phyloP scores from a whole-genome alignment of 805 yeast genomes.

The Wickerhamiella azymoides region DNA sequence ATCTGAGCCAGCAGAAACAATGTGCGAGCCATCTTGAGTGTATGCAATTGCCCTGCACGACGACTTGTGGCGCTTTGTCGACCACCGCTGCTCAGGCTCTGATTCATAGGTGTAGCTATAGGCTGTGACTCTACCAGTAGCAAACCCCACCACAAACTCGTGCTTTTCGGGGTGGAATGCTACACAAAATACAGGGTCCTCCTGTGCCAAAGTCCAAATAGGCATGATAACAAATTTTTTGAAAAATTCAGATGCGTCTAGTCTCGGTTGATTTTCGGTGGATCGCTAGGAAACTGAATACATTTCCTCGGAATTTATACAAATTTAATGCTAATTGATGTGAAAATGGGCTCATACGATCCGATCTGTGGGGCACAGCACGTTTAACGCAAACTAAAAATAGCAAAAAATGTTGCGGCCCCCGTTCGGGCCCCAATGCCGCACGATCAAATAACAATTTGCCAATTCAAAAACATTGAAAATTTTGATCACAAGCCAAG shows the following conservation, averaged over 20 bases:
- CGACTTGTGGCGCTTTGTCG: conserved; percentile 80
- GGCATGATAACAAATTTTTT: conserved; percentile 7
- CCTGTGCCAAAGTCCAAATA: conserved; percentile 16
- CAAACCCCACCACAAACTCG: conserved; percentile 56
- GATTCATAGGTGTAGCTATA: conserved; percentile 40
- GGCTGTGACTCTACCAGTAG: conserved; percentile 62
- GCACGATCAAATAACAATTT: too few species aligned
- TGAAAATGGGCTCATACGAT: too few species aligned
- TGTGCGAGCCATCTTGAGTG: conserved; percentile 46
- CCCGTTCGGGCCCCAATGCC: too few species aligned
- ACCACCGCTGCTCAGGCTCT: conserved; percentile 43
- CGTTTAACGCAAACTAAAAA: too few species aligned
- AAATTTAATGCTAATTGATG: too few species aligned
- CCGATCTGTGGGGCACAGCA: too few species aligned
- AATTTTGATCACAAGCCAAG: background rate
- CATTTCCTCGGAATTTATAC: too few species aligned
- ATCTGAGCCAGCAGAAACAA: conserved; percentile 71
- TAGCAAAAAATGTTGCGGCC: too few species aligned
- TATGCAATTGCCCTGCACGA: conserved; percentile 65
- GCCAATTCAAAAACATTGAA: background rate
- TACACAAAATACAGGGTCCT: conserved; percentile 43
- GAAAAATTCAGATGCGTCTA: too few species aligned
- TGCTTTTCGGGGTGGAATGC: conserved; percentile 69
- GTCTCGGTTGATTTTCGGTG: too few species aligned
- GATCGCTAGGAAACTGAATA: too few species aligned